These are phyloP conservation scores for Bremia lactucae DNA, from an alignment of 352 stramenopile species.

Conservation along the genomic window DNA sequence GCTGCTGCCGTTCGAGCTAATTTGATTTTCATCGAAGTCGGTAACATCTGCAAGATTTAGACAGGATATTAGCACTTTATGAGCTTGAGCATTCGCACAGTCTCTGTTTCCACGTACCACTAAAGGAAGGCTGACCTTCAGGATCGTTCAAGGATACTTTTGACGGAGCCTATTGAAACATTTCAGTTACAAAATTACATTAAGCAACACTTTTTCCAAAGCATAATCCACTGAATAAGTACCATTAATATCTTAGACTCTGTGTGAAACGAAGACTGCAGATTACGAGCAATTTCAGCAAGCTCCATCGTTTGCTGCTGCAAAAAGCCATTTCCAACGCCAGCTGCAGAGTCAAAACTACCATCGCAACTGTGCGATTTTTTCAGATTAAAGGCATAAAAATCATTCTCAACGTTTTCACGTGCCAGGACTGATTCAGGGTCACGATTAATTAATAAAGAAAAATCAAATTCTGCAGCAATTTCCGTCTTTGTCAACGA, in stretches of 20 bases:
- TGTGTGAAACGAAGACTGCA: conserved; percentile 40
- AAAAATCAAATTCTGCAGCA: conserved; percentile 21
- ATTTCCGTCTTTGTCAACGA: conserved; percentile 26
- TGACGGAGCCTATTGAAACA: conserved; percentile 8
- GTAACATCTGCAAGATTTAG: conserved; percentile 9
- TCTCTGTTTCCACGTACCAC: conserved; percentile 9
- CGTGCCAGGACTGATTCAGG: conserved; percentile 22
- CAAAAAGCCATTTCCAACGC: conserved; percentile 30
- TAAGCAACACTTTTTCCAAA: too few relatives aligned
- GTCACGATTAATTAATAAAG: conserved; percentile 29
- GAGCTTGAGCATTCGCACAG: neutral
- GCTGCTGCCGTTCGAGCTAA: conserved; percentile 37
- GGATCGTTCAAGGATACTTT: conserved; percentile 22
- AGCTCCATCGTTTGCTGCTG: conserved; percentile 57
- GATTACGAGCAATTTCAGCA: conserved; percentile 45
- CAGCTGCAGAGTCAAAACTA: conserved; percentile 9
- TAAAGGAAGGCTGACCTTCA: conserved; percentile 16
- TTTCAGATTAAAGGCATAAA: conserved; percentile 18
- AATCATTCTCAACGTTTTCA: conserved; percentile 24
- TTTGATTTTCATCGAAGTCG: conserved; percentile 32
- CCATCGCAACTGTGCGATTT: conserved; percentile 10
- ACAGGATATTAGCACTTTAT: neutral
- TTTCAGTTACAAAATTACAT: too few relatives aligned
- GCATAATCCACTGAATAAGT: neutral
- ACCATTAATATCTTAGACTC: conserved; percentile 17